Evolutionary conservation across 306 rosid genomes (phyloP).

Genomic region (Herpetospermum pedunculosum): DNA sequence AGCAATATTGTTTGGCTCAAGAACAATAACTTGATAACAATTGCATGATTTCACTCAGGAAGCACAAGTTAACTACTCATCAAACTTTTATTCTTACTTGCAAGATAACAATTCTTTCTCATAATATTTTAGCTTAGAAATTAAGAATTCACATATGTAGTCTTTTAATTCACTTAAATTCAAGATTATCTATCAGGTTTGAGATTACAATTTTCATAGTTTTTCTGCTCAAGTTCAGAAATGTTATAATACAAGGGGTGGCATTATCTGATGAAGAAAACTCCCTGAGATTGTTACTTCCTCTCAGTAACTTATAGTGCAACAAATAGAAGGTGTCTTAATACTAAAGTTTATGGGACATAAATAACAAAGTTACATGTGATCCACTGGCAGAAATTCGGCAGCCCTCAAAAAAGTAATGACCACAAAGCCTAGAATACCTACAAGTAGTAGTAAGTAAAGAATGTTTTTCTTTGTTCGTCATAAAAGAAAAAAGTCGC

Average conservation of each 20-base stretch:
- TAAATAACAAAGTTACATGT: neutral
- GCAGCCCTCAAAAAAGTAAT: neutral
- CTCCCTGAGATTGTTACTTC: neutral
- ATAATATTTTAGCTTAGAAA: neutral
- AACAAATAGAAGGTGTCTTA: neutral
- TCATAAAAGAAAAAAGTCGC: neutral
- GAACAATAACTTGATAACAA: neutral
- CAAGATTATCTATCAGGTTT: neutral
- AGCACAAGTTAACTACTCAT: neutral
- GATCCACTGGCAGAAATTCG: neutral
- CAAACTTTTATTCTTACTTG: neutral
- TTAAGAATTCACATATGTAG: neutral
- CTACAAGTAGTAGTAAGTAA: neutral
- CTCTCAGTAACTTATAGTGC: neutral
- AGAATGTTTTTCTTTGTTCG: neutral
- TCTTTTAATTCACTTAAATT: neutral
- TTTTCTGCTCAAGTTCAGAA: neutral
- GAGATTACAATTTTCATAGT: neutral
- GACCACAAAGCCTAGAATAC: neutral
- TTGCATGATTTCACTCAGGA: neutral
- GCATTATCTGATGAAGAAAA: neutral
- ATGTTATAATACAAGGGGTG: neutral
- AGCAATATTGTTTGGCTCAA: neutral
- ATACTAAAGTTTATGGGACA: neutral
- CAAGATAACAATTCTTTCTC: neutral